phyloP scores from a whole-genome alignment of 257 asterid species.

The Ophiorrhiza pumila region DNA sequence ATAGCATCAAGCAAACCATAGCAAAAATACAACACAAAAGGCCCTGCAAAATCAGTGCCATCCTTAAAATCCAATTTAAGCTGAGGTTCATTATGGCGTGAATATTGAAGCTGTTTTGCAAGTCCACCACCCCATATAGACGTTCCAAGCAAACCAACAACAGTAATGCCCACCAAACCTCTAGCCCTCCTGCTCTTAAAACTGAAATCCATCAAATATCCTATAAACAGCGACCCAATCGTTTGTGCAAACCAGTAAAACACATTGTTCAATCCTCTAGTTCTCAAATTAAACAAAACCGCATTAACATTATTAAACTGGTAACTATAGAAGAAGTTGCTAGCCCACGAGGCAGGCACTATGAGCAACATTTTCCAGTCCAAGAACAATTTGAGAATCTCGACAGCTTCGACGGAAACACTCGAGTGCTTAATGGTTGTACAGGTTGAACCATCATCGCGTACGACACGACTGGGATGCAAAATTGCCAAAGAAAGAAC shows the following conservation, averaged over 20 bases:
- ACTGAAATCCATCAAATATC: conserved; percentile 59
- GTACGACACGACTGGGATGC: conserved; percentile 73
- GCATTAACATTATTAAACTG: conserved; percentile 89
- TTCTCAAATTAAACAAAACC: conserved; percentile 66
- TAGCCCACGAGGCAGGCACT: conserved; percentile 92
- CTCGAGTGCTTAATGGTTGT: conserved; percentile 75
- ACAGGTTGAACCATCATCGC: conserved; percentile 72
- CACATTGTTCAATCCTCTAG: conserved; percentile 67
- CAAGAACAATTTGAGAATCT: conserved; percentile 54
- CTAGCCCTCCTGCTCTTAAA: conserved; percentile 62
- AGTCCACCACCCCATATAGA: conserved; percentile 79
- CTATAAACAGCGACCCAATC: conserved; percentile 74
- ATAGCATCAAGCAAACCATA: conserved; percentile 92
- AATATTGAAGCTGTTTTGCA: conserved; percentile 57
- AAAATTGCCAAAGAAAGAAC: conserved; percentile 51
- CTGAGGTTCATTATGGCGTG: conserved; percentile 33
- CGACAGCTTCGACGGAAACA: conserved; percentile 42
- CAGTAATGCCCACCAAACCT: conserved; percentile 52
- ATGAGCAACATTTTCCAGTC: conserved; percentile 87
- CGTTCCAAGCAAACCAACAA: conserved; percentile 58
- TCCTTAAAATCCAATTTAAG: conserved; percentile 67
- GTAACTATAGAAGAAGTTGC: conserved; percentile 84
- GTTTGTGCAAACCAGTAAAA: conserved; percentile 85
- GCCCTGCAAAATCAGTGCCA: conserved; percentile 71
- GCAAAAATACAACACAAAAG: conserved; percentile 73